Base-by-base conservation (phyloP, 2,329 filamentous ascomycete species). In the Fusarium robinianum region DNA sequence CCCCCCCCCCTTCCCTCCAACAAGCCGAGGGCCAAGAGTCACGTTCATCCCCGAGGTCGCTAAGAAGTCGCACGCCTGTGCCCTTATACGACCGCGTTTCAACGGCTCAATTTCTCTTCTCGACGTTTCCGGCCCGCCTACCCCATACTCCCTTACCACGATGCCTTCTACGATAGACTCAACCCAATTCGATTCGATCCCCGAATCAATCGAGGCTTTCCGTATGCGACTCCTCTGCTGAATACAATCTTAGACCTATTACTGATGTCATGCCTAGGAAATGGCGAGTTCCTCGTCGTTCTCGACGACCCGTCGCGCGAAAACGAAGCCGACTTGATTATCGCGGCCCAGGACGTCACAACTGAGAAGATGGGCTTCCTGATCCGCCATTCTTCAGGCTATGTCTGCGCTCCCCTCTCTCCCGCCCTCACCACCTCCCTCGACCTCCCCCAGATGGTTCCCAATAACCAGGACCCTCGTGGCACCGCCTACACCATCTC, bases 281-380 rank as follows among this genome's bases (percentile, higher is more conserved):
- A 84, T 70, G 90, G 90, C 69, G 85, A 97, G 66, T 97, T 97
- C 78, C 86, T 99, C 67, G 84, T 99, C 51, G 92, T 96, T 24
- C 88, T 99, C 63, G 94, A 99, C 75, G 88, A 89, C 58, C 84
- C 90, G 54, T 82, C 85, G 51, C 91, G 94, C 69, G 94, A 99
- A 71, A 99, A 99, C 70, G 94, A 99, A 79, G 94, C 91, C 69
- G 94, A 99, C 73, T 82, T 99, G 34, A 96, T 97, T 70, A 95
- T 97, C 65, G 89, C 94, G 57, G 92, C 90, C 51, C 76, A 90
- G 57, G 80, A 87, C 62, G 74, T 96, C 54, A 96, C 92, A 7
- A 79, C 90, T 16, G 80, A 88, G 55, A 92, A 97, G 72, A 95
- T 95, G 84, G 89, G 90, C 62, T 99, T 96, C 76, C 85, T 99